Conservation (phyloP, 495 filamentous ascomycete species). For the Oidiodendron maius region DNA sequence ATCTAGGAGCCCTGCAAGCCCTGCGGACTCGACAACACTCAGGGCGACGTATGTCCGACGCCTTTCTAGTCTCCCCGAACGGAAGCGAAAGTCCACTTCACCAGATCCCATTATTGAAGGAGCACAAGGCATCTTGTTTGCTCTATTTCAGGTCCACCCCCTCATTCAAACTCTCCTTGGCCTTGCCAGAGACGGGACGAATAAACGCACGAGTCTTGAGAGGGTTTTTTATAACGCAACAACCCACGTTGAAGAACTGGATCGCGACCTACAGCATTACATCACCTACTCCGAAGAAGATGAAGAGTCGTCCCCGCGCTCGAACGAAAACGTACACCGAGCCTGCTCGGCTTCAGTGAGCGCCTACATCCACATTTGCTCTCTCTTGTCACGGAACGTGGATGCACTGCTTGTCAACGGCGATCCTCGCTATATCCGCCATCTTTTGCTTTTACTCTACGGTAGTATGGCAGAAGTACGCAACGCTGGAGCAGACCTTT, state of each 20-base stretch:
- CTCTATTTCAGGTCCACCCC: conserved; percentile 74
- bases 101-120: conserved; percentile 67
- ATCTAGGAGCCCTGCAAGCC: conserved; percentile 48
- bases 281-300: conserved; percentile 47
- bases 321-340: conserved; percentile 59
- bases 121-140: conserved; percentile 82
- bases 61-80: conserved; percentile 78
- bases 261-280: conserved; percentile 63
- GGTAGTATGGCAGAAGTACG: conserved; percentile 74
- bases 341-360: conserved; percentile 66
- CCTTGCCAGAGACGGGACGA: conserved; percentile 60
- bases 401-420: conserved; percentile 66
- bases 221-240: conserved; percentile 73
- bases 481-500: conserved; percentile 15
- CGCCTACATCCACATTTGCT: conserved; percentile 69
- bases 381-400: conserved; percentile 62
- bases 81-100: conserved; percentile 55
- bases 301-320: conserved; percentile 40
- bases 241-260: conserved; percentile 66
- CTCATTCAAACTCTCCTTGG: conserved; percentile 67
- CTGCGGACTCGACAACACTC: conserved; percentile 47
- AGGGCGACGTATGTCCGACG: conserved; percentile 60
- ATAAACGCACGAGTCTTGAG: conserved; percentile 66
- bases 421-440: conserved; percentile 74
- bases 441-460: conserved; percentile 72